phyloP scores from a whole-genome alignment of 2,329 filamentous ascomycete species.

The Iodosphaeria phyllophila region DNA sequence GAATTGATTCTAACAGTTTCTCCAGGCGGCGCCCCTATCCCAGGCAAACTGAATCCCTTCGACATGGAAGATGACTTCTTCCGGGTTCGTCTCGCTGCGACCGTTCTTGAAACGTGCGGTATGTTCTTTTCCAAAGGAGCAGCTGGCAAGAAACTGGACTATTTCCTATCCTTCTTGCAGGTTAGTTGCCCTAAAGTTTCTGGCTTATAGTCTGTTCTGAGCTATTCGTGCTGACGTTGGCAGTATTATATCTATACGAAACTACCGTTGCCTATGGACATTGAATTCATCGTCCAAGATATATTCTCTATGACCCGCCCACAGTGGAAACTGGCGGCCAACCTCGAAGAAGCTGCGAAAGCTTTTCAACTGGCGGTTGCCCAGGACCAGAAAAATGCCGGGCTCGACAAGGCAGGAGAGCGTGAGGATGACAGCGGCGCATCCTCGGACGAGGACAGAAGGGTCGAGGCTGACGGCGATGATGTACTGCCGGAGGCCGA shows the following conservation, averaged over 20 bases:
- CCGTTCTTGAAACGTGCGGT: constrained; percentile 83
- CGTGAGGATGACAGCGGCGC: constrained; percentile 55
- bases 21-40: constrained; percentile 58
- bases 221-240: constrained; percentile 6
- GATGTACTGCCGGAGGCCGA: constrained; percentile 42
- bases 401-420: constrained; percentile 49
- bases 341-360: constrained; percentile 64
- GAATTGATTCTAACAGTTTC: constrained; percentile 5
- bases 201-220: not conserved
- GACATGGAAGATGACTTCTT: constrained; percentile 93
- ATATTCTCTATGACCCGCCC: constrained; percentile 71
- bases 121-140: constrained; percentile 89
- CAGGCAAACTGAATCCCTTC: constrained; percentile 56
- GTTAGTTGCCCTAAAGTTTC: constrained; percentile 18
- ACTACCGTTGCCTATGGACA: constrained; percentile 79
- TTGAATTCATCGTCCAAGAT: constrained; percentile 92
- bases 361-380: constrained; percentile 76
- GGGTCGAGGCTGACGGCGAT: constrained; percentile 39
- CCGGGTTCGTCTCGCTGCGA: constrained; percentile 77
- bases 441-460: constrained; percentile 54
- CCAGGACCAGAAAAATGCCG: constrained; percentile 70
- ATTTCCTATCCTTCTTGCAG: constrained; percentile 91
- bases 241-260: constrained; percentile 90
- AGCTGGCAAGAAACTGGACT: constrained; percentile 93
- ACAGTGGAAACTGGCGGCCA: constrained; percentile 76